Conservation (phyloP, 2,329 filamentous ascomycete species). For the Pestalotiopsis sp. region DNA sequence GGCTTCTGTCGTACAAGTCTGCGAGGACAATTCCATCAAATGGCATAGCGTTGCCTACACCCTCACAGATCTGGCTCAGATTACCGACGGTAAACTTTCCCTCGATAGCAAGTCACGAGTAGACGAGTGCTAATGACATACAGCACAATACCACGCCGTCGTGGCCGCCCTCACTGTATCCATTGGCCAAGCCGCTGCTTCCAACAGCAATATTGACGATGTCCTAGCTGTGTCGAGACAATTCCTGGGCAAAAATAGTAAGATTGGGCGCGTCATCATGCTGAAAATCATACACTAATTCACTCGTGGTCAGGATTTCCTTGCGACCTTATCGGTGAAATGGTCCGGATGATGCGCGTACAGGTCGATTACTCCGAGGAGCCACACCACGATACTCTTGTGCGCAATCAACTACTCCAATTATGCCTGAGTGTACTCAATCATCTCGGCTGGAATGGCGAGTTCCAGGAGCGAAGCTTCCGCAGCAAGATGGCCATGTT, state of each 20-base stretch:
- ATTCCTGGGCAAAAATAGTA: constrained; percentile 40
- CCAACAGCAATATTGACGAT: constrained; percentile 65
- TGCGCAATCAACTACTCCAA: constrained; percentile 74
- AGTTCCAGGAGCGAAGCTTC: constrained; percentile 63
- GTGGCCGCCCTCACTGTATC: constrained; percentile 64
- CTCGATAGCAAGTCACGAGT: constrained; percentile 20
- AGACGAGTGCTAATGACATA: not conserved
- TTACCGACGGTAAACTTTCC: constrained; percentile 48
- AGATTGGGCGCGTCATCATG: constrained; percentile 15
- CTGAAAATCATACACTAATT: not conserved
- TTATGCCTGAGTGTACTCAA: constrained; percentile 79
- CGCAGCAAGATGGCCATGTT: constrained; percentile 76
- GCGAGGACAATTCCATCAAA: constrained; percentile 59
- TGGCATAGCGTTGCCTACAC: constrained; percentile 61
- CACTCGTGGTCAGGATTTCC: constrained; percentile 51
- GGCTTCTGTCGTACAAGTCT: constrained; percentile 60
- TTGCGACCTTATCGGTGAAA: constrained; percentile 64
- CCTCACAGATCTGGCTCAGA: constrained; percentile 49
- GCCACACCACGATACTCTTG: constrained; percentile 69
- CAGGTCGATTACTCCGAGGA: constrained; percentile 84
- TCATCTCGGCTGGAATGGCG: constrained; percentile 73
- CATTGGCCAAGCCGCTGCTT: constrained; percentile 47
- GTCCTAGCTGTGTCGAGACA: constrained; percentile 70
- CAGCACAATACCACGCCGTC: constrained; percentile 59
- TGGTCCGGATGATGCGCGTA: constrained; percentile 71